Percentiles rank a stretch among this genome's conserved stretches.
These are phyloP conservation scores for Talaromyces proteolyticus DNA, from an alignment of 495 filamentous ascomycete species.

Conservation along the genomic window DNA sequence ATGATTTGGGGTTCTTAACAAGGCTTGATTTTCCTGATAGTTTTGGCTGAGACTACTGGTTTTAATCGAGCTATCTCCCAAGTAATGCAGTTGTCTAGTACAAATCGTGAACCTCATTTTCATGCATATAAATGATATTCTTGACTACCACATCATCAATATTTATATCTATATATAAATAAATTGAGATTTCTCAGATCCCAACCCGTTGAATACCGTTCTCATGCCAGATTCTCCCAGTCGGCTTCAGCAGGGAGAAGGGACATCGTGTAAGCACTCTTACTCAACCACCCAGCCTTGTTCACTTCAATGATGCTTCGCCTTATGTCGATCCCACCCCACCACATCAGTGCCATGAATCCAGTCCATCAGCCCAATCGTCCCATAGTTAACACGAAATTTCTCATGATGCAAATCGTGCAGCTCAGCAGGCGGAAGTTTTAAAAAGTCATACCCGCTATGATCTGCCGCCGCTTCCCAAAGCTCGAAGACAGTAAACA, in stretches of 20 bases:
- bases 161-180: too few species aligned
- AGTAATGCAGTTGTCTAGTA: too few species aligned
- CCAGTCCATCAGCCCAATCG: slow-evolving; percentile 29
- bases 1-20: slow-evolving; percentile 18
- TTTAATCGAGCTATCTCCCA: too few species aligned
- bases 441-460: slow-evolving; percentile 37
- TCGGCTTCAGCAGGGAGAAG: too few species aligned
- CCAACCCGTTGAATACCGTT: too few species aligned
- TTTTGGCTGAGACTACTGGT: neutral
- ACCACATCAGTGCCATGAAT: slow-evolving; percentile 28
- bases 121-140: too few species aligned
- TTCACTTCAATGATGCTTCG: neutral
- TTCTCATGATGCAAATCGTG: slow-evolving; percentile 46
- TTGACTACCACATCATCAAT: too few species aligned
- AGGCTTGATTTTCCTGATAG: neutral
- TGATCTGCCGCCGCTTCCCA: slow-evolving; percentile 37
- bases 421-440: slow-evolving; percentile 18
- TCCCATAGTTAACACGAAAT: slow-evolving; percentile 31
- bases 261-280: too few species aligned
- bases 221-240: too few species aligned
- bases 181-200: too few species aligned
- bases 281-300: too few species aligned
- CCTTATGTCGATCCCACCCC: neutral
- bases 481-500: slow-evolving; percentile 25
- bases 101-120: too few species aligned